Evolutionary conservation across 2,329 filamentous ascomycete species (phyloP).

Genomic region (Arthroderma uncinatum): DNA sequence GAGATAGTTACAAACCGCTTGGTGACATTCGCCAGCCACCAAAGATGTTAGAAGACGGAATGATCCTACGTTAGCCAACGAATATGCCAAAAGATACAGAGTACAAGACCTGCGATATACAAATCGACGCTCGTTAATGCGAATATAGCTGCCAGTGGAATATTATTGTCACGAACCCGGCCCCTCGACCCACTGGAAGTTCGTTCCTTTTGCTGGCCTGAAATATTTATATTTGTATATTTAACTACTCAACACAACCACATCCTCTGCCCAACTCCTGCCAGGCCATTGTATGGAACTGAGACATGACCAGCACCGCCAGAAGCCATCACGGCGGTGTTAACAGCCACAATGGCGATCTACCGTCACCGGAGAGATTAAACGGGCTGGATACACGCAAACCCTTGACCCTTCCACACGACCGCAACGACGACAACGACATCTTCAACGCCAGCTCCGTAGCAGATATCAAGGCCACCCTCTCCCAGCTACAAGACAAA

Average conservation of each 20-base stretch:
- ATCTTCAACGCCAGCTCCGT: constrained; percentile 63
- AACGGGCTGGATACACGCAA: background rate
- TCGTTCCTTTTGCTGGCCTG: background rate
- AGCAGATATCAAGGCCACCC: constrained; percentile 65
- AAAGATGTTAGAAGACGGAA: background rate
- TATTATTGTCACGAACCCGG: too few relatives aligned
- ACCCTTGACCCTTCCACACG: background rate
- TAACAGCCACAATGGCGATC: background rate
- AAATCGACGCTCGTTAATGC: too few relatives aligned
- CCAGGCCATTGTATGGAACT: background rate
- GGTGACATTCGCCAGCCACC: background rate
- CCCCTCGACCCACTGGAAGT: too few relatives aligned
- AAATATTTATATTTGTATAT: too few relatives aligned
- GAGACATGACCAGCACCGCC: background rate
- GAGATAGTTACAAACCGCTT: too few relatives aligned
- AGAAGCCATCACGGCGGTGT: background rate
- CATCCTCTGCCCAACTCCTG: background rate
- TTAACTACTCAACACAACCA: background rate
- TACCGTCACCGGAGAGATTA: constrained; percentile 14
- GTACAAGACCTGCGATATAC: too few relatives aligned
- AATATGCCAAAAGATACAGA: too few relatives aligned
- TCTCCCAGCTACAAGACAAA: constrained; percentile 62
- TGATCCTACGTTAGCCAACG: too few relatives aligned
- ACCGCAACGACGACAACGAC: constrained; percentile 16
- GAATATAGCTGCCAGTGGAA: too few relatives aligned